A percentile compares a stretch with the other conserved stretches of the same genome.
Evolutionary conservation across 306 rosid genomes (phyloP).

Genomic region (Ammopiptanthus mongolicus): DNA sequence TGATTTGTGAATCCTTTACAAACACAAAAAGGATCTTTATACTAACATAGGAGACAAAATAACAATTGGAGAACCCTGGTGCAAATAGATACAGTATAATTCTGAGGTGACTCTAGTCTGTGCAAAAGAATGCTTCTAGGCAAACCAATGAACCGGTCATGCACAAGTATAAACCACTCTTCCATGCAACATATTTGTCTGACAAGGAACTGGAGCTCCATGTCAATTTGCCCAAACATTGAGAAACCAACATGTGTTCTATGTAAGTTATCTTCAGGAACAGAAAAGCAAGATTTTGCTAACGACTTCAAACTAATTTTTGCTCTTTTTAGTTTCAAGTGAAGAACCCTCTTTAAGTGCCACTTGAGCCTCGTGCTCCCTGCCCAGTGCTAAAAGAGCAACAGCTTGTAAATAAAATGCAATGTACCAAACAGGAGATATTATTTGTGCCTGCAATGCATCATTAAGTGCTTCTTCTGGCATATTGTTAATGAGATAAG

Average conservation of each 20-base stretch:
- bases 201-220: slow-evolving; percentile 23
- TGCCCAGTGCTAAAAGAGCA: slow-evolving; percentile 56
- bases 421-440: slow-evolving; percentile 77
- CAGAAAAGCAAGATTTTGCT: slow-evolving; percentile 10
- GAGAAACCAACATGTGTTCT: slow-evolving; percentile 34
- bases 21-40: slow-evolving; percentile 28
- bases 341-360: slow-evolving; percentile 76
- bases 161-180: slow-evolving; percentile 41
- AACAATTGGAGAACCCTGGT: slow-evolving; percentile 31
- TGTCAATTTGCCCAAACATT: slow-evolving; percentile 35
- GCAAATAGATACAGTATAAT: slow-evolving; percentile 25
- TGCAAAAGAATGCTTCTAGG: slow-evolving; percentile 60
- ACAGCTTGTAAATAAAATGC: slow-evolving; percentile 79
- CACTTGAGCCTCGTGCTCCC: slow-evolving; percentile 64
- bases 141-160: slow-evolving; percentile 40
- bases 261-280: slow-evolving; percentile 33
- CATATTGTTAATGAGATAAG: slow-evolving; percentile 64
- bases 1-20: slow-evolving; percentile 47
- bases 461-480: slow-evolving; percentile 80
- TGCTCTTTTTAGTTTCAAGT: slow-evolving; percentile 60
- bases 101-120: slow-evolving; percentile 20
- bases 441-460: slow-evolving; percentile 71
- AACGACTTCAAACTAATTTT: slow-evolving; percentile 13
- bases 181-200: slow-evolving; percentile 13
- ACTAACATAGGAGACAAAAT: slow-evolving; percentile 32